A percentile compares a stretch with the other conserved stretches of the same genome.
Conservation (phyloP, 257 asterid species). For the Lavandula angustifolia region DNA sequence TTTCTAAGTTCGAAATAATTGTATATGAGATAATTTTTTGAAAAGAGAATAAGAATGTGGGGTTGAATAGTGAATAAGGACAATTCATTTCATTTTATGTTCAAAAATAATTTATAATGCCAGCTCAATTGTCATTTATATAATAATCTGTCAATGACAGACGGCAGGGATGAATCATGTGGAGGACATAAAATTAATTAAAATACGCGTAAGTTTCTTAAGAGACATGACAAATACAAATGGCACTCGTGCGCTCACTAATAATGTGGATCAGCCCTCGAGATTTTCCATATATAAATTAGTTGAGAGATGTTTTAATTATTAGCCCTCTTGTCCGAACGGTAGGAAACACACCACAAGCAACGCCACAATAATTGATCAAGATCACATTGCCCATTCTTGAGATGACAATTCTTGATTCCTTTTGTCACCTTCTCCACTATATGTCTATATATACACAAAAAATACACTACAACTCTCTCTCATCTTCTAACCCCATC, state of each 20-base stretch:
- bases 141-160: too few species aligned
- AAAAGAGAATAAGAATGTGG: too few species aligned
- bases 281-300: background rate
- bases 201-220: conserved; percentile 10
- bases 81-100: too few species aligned
- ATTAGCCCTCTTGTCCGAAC: background rate
- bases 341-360: conserved; percentile 28
- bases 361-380: conserved; percentile 27
- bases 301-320: background rate
- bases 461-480: conserved; percentile 4
- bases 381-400: conserved; percentile 22
- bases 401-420: conserved; percentile 2
- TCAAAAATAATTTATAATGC: too few species aligned
- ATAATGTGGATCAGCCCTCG: conserved; percentile 25
- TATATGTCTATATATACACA: conserved; percentile 16
- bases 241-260: conserved; percentile 28
- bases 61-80: too few species aligned
- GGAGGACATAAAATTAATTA: background rate
- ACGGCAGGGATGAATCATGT: conserved; percentile 9
- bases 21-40: too few species aligned
- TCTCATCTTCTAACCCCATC: background rate
- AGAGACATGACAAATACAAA: conserved; percentile 4
- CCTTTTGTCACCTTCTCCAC: conserved; percentile 26
- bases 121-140: conserved; percentile 13
- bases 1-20: too few species aligned